Base-by-base conservation (phyloP, 2,329 filamentous ascomycete genomes). In the Aspergillus novofumigatus region DNA sequence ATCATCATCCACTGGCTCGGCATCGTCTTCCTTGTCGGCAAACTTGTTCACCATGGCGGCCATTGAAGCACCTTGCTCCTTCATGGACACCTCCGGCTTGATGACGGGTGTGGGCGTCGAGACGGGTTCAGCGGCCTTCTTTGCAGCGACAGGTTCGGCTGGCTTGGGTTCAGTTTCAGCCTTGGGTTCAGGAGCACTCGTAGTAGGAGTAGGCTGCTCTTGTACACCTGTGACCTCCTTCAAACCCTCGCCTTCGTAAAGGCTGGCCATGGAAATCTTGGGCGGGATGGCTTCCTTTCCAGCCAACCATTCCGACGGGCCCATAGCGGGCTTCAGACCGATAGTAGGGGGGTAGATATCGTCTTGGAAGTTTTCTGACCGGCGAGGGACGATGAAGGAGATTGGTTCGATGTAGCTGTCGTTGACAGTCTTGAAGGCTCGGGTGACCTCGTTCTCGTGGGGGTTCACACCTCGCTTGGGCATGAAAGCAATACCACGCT, bases 381-480 rank as follows among this genome's bases (percentile, higher is more conserved):
- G 86, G 62, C 94, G 87, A 51, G 94, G 94, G 1, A 97, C 94
- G 54, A 96, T 96, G 79, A 99, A 99, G 1, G 94, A 96, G 70
- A 99, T 90, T 44, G 94, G 94, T 77, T 99, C 94, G 67, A 99
- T 91, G 78, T 96, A 96, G 49, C 80, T 75, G 72, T 99, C 94
- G 75, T 92, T 95, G 74, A 97, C 90, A 0, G 94, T 97, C 84
- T 99, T 99, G 85, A 90, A 99, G 47, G 89, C 92, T 65, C 92
- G 88, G 82, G 96, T 92, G 53, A 97, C 85, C 74, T 99, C 94
- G 72, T 97, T 97, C 65, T 97, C 94, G 75, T 97, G 92, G 51
- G 95, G 89, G 73, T 97, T 96, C 67, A 99, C 90, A 62, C 93
- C 94, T 62, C 94, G 90, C 77, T 96, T 93, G 53, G 94, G 94